Base-by-base conservation (phyloP, 2,329 filamentous ascomycete species). In the Pseudogymnoascus sp. region DNA sequence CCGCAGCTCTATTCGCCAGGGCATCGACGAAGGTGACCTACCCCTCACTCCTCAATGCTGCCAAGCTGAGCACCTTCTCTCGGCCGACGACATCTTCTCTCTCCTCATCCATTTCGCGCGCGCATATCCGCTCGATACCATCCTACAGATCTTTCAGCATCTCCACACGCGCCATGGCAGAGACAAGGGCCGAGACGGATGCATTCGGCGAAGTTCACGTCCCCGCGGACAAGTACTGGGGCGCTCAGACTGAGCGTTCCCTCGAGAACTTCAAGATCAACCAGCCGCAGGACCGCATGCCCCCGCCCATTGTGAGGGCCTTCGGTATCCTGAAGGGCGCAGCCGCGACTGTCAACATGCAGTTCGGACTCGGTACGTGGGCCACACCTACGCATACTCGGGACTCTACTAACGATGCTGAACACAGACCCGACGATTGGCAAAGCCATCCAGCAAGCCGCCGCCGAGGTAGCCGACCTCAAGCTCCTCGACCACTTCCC, bases 201-300 rank as follows among this genome's bases (percentile, higher is more conserved):
- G 94, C 94, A 78, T 97, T 97, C 82, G 94, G 94, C 79, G 92
- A 96, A 81, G 85, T 99, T 76, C 86, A 96, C 81, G 92, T 97
- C 70, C 84, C 89, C 44, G 83, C 84, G 68, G 91, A 96, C 85
- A 93, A 89, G 82, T 99, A 99, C 84, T 99, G 94, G 93, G 94
- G 94, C 74, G 93, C 93, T 66, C 93, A 97, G 83, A 97, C 93
- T 62, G 89, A 97, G 84, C 88, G 93, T 69, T 97, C 93, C 61
- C 84, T 97, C 76, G 88, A 90, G 77, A 99, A 99, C 83, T 99
- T 99, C 84, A 89, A 89, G 77, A 97, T 99, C 86, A 97, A 97
- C 80, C 94, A 97, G 83, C 94, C 94, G 65, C 91, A 96, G 79
- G 94, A 99, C 76, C 92, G 94, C 76, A 97, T 97, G 92, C 94